Conservation (phyloP, 768 basidiomycete species). For the Naganishia antarctica region DNA sequence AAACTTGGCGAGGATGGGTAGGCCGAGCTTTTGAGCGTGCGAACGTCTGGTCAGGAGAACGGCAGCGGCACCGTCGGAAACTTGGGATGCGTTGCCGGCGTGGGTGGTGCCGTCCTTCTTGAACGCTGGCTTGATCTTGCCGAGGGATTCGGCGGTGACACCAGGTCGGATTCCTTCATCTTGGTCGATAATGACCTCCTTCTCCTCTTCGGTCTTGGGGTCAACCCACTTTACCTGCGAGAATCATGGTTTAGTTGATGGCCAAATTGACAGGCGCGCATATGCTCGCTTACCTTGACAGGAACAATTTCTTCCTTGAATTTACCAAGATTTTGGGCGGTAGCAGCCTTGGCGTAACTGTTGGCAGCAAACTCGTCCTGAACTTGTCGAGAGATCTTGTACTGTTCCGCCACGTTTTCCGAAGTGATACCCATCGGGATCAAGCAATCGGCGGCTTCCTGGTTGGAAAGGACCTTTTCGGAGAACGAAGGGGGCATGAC, state of each 20-base stretch:
- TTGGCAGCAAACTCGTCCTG: slow-evolving; percentile 88
- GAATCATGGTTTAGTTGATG: too few species aligned
- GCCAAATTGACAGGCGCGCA: too few species aligned
- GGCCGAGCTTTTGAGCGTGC: slow-evolving; percentile 67
- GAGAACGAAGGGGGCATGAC: slow-evolving; percentile 51
- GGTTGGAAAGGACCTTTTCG: slow-evolving; percentile 60
- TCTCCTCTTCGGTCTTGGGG: slow-evolving; percentile 57
- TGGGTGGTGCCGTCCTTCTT: slow-evolving; percentile 52
- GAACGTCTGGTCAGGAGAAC: slow-evolving; percentile 75
- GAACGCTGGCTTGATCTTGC: slow-evolving; percentile 79
- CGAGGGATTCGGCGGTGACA: slow-evolving; percentile 70
- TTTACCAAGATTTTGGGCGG: slow-evolving; percentile 62
- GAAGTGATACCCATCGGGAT: slow-evolving; percentile 65
- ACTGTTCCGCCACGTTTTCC: slow-evolving; percentile 54
- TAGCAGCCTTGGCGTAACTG: slow-evolving; percentile 72
- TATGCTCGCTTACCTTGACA: slow-evolving; percentile 53
- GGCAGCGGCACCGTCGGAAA: slow-evolving; percentile 88
- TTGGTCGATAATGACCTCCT: slow-evolving; percentile 56
- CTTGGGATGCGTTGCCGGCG: slow-evolving; percentile 53
- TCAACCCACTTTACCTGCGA: slow-evolving; percentile 52
- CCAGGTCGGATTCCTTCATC: slow-evolving; percentile 87
- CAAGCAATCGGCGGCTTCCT: slow-evolving; percentile 55
- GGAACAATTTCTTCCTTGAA: slow-evolving; percentile 89
- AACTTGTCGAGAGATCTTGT: slow-evolving; percentile 63
- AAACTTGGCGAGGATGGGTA: slow-evolving; percentile 78